phyloP scores from a whole-genome alignment of 768 basidiomycete species.

The Psilocybe subaeruginosa region DNA sequence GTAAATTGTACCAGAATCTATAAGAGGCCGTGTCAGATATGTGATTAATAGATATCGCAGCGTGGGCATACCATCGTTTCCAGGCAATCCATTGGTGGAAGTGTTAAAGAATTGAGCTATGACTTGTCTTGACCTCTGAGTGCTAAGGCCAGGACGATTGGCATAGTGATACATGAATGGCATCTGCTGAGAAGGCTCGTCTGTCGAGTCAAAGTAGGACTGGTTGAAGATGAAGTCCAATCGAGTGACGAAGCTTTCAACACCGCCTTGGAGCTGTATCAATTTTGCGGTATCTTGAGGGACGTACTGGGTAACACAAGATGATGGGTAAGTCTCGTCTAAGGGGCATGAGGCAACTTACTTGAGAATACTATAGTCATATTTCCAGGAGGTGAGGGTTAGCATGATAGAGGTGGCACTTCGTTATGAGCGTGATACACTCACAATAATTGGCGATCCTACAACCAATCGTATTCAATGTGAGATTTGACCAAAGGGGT shows the following conservation, averaged over 20 bases:
- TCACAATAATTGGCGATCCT: conserved; percentile 60
- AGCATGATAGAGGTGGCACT: no score
- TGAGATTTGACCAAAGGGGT: neutral
- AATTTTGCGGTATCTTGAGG: conserved; percentile 69
- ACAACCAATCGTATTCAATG: neutral
- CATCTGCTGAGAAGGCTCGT: conserved; percentile 71
- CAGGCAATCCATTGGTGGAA: conserved; percentile 57
- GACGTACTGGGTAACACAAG: conserved; percentile 43
- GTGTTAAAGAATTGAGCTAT: conserved; percentile 61
- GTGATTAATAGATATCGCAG: neutral
- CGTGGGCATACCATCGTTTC: conserved; percentile 59
- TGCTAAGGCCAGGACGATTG: conserved; percentile 59
- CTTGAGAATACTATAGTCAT: conserved; percentile 55
- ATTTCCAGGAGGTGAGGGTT: neutral
- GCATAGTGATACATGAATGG: conserved; percentile 76
- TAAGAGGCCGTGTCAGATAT: neutral
- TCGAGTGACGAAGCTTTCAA: conserved; percentile 52
- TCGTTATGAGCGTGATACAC: conserved; percentile 12
- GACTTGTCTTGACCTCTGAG: conserved; percentile 56
- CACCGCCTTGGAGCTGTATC: conserved; percentile 63
- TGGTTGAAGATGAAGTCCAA: conserved; percentile 62
- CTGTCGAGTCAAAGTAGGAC: conserved; percentile 63
- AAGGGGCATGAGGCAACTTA: conserved; percentile 22
- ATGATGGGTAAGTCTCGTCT: neutral
- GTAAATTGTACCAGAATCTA: conserved; percentile 27